Conservation (phyloP, 2,329 filamentous ascomycete genomes). For the Alternaria brassicae region DNA sequence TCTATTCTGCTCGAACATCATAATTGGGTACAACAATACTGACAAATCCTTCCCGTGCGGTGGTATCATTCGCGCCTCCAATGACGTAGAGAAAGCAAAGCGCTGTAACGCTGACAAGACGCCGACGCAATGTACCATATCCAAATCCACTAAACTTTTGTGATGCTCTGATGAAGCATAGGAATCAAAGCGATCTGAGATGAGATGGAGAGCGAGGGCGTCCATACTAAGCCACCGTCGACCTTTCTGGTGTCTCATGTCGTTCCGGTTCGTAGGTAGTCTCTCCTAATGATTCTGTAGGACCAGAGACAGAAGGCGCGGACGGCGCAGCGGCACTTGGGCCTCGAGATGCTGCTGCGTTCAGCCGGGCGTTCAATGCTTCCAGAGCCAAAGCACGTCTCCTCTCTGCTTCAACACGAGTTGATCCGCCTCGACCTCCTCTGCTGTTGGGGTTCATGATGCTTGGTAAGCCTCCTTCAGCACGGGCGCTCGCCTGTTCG, state of each 20-base stretch:
- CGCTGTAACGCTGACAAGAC: slow-evolving; percentile 10
- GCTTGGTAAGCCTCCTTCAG: slow-evolving; percentile 66
- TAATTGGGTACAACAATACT: slow-evolving; percentile 29
- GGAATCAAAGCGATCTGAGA: slow-evolving; percentile 1
- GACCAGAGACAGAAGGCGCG: slow-evolving; percentile 37
- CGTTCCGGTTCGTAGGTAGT: slow-evolving; percentile 54
- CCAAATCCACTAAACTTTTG: background rate
- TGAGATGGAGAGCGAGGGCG: background rate
- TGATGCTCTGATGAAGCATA: background rate
- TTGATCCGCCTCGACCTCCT: slow-evolving; percentile 63
- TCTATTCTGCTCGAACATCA: slow-evolving; percentile 24
- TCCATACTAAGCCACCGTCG: slow-evolving; percentile 25
- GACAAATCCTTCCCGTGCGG: slow-evolving; percentile 16
- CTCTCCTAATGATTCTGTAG: slow-evolving; percentile 50
- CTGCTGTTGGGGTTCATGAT: slow-evolving; percentile 61
- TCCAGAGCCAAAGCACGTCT: slow-evolving; percentile 87
- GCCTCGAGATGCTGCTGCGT: slow-evolving; percentile 72
- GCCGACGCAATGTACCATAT: background rate
- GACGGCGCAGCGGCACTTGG: slow-evolving; percentile 52
- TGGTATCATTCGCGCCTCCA: slow-evolving; percentile 34
- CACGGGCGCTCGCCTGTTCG: slow-evolving; percentile 71
- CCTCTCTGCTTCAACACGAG: slow-evolving; percentile 89
- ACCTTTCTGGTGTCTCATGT: slow-evolving; percentile 35
- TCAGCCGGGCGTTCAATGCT: slow-evolving; percentile 88
- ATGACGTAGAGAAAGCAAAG: slow-evolving; percentile 19